Percentiles rank a stretch among this genome's conserved stretches.
phyloP scores from a whole-genome alignment of 73 alveolate genomes.

The Paramecium bursaria region DNA sequence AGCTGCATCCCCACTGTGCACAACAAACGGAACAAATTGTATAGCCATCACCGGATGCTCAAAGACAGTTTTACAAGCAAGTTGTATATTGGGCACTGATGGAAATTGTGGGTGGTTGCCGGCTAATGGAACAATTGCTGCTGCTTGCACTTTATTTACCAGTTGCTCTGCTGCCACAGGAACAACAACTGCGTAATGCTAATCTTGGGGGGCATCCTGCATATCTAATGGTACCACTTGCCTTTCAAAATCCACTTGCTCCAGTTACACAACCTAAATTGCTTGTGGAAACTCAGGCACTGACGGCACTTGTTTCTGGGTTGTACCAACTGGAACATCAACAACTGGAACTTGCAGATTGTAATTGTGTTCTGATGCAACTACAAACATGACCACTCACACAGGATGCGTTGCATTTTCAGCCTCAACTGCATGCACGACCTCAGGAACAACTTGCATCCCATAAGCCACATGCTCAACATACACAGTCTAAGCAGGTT shows the following conservation, averaged over 20 bases:
- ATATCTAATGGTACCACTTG: conserved; percentile 7
- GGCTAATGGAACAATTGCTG: conserved; percentile 15
- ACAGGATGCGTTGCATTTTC: conserved; percentile 17
- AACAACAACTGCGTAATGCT: not conserved
- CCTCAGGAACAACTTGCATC: conserved; percentile 24
- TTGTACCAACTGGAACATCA: not conserved
- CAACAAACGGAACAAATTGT: conserved; percentile 26
- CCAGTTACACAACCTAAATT: not conserved
- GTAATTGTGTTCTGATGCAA: conserved; percentile 20
- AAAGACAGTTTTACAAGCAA: conserved; percentile 7
- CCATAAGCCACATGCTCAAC: not conserved
- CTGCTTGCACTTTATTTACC: conserved; percentile 12
- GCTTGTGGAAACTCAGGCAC: conserved; percentile 23
- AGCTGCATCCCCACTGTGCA: not conserved
- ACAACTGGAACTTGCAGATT: conserved; percentile 9
- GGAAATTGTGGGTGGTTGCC: conserved; percentile 56
- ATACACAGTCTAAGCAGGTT: conserved; percentile 34
- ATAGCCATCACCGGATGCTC: conserved; percentile 17
- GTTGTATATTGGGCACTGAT: conserved; percentile 30
- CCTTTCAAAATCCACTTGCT: not conserved
- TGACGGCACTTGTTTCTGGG: conserved; percentile 55
- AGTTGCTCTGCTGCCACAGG: conserved; percentile 20
- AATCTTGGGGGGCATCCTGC: not conserved
- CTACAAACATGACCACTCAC: conserved; percentile 1
- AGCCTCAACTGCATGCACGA: conserved; percentile 26